phyloP scores from a whole-genome alignment of 2,329 filamentous ascomycete genomes.

The Neonectria ditissima region DNA sequence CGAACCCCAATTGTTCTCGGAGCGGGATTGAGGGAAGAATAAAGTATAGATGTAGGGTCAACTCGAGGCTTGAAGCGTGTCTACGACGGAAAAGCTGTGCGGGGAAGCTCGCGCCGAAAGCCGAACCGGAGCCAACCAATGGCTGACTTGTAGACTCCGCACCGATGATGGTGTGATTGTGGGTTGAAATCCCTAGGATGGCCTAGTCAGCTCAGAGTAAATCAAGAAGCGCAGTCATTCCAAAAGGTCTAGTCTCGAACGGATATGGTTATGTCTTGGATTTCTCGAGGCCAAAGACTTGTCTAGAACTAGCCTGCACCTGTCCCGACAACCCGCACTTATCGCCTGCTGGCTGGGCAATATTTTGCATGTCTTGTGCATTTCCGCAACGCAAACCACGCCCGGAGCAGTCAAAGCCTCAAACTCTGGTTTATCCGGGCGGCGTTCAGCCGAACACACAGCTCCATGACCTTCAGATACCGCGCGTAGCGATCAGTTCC shows the following conservation, averaged over 20 bases:
- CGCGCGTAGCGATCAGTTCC: constrained; percentile 27
- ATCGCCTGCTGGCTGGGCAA: too few relatives aligned
- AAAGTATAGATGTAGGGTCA: background rate
- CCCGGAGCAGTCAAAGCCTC: too few relatives aligned
- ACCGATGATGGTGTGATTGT: background rate
- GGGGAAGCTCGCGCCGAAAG: constrained; percentile 33
- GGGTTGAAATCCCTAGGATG: background rate
- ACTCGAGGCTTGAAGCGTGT: background rate
- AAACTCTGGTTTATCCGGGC: constrained; percentile 15
- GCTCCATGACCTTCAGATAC: constrained; percentile 30
- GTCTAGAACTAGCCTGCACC: background rate
- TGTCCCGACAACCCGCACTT: too few relatives aligned
- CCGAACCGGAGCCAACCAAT: constrained; percentile 29
- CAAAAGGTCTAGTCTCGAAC: background rate
- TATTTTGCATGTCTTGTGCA: too few relatives aligned
- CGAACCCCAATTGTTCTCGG: background rate
- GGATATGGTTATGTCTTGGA: background rate
- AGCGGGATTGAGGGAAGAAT: background rate
- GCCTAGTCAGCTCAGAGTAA: background rate
- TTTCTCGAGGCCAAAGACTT: background rate
- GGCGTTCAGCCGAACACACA: constrained; percentile 27
- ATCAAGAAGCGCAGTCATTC: background rate
- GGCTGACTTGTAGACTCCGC: background rate
- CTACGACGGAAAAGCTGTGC: constrained; percentile 24
- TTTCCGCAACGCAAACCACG: too few relatives aligned